Base-by-base conservation (phyloP, 2,329 filamentous ascomycete genomes). In the Plectosphaerella plurivora region DNA sequence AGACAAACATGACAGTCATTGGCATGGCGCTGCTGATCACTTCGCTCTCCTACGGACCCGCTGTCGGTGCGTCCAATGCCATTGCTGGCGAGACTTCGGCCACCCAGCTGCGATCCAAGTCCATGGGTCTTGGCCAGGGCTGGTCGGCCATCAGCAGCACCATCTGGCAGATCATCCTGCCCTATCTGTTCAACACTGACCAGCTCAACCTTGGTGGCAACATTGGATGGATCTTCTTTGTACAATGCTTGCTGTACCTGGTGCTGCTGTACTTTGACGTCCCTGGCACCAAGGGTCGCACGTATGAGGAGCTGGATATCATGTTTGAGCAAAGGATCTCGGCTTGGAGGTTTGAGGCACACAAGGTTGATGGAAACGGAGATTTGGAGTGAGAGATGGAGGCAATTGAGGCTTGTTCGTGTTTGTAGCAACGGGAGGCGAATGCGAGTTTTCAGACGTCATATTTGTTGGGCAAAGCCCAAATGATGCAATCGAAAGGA, bases 161-260 rank as follows among this genome's bases (percentile, higher is more conserved):
- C 7, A 36, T 59, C 15, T 57, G 55, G 57, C 50, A 52, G 8
- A 54, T 66, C 3, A 49, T 61, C 7, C 33, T 68, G 4, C 65
- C 66, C 0, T 60, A 63, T 36, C 54, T 67, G 0, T 68, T 61
- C 42, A 65, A 64, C 39, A 50, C 54, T 1, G 65, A 68, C 37
- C 59, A 64, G 33, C 61, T 58, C 1, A 68, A 72, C 15, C 61
- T 75, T 0, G 68, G 69, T 6, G 71, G 66, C 0, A 73, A 74
- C 56, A 70, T 70, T 4, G 65, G 63, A 0, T 75, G 74, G 47
- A 60, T 75, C 4, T 75, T 72, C 53, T 66, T 65, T 1, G 68
- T 61, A 1, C 57, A 68, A 15, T 57, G 60, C 35, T 51, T 66
- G 5, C 22, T 66, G 16, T 62, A 55, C 53, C 42, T 60, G 4